Conservation (phyloP, 1,284 basidiomycete genomes). For the Trametes versicolor region DNA sequence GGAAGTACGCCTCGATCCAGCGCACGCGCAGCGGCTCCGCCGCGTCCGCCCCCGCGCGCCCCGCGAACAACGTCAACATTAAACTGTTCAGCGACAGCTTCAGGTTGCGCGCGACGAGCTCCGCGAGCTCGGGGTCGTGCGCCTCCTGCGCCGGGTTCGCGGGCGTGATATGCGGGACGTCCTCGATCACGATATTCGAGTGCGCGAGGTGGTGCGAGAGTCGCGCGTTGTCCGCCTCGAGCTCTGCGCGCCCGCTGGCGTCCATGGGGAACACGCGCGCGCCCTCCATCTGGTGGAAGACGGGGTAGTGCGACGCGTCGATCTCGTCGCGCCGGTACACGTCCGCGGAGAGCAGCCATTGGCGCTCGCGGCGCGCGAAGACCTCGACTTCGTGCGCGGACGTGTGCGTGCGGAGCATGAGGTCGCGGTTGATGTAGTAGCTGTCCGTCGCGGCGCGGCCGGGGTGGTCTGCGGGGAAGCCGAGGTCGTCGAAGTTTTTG, state of each 20-base stretch:
- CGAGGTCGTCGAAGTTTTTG: constrained; percentile 98
- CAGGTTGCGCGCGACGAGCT: constrained; percentile 84
- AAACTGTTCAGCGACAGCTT: constrained; percentile 94
- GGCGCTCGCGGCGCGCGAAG: constrained; percentile 79
- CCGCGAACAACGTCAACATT: constrained; percentile 86
- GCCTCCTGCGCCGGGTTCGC: constrained; percentile 84
- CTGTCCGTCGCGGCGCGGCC: constrained; percentile 91
- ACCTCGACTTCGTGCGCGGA: constrained; percentile 97
- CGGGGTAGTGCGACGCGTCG: constrained; percentile 95
- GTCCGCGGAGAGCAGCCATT: constrained; percentile 97
- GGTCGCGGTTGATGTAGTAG: constrained; percentile 93
- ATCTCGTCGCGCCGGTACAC: constrained; percentile 99
- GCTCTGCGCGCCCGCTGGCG: constrained; percentile 61
- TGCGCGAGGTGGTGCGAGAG: constrained; percentile 69
- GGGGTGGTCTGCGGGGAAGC: constrained; percentile 94
- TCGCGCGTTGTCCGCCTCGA: constrained; percentile 70
- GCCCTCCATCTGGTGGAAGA: constrained; percentile 99
- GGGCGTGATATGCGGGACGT: constrained; percentile 78
- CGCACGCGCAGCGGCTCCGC: constrained; percentile 84
- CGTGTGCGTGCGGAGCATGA: constrained; percentile 97
- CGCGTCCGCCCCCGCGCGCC: constrained; percentile 52
- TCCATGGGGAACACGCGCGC: constrained; percentile 80
- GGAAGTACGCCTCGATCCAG: constrained; percentile 99
- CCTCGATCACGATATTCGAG: constrained; percentile 87
- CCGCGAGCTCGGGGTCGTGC: constrained; percentile 79